Base-by-base conservation (phyloP, 768 basidiomycete genomes). In the Termitomyces bulborhizus region DNA sequence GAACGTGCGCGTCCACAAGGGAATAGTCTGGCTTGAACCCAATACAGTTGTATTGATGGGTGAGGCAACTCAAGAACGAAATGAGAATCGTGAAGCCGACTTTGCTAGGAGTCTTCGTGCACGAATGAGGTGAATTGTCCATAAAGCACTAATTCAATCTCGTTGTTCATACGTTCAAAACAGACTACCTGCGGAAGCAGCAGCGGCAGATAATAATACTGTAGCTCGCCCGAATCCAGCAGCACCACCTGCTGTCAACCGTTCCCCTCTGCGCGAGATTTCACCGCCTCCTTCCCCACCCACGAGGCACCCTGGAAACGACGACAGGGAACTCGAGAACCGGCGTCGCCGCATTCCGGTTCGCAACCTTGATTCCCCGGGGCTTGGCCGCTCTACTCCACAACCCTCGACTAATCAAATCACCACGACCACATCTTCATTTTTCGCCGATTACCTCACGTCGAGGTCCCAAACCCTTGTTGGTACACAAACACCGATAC, bases 21-120 rank as follows among this genome's bases (percentile, higher is more conserved):
- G 90, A 4, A 81, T 86, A 46, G 86, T 86, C 0, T 85, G 89
- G 55, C 82, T 98, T 6, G 86, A 92, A 61, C 90, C 91, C 1
- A 69, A 71, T 6, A 85, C 80, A 29, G 76, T 90, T 6, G 72
- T 70, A 3, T 64, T 89, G 54, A 75, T 84, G 57, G 88, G 85
- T 0, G 76, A 85, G 56, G 72, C 73, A 53, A 81, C 82, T 6
- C 82, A 82, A 29, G 89, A 91, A 45, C 77, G 84, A 26, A 84
- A 93, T 42, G 72, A 60, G 3, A 62, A 77, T 21, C 85, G 83
- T 51, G 77, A 80, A 29, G 66, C 66, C 1, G 72, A 84, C 52
- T 92, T 97, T 65, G 71, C 82, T 9, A 74, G 77, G 42, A 76
- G 80, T 26, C 73, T 96, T 18, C 77, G 79, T 46, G 63, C 68